These are phyloP conservation scores for Trichoderma cornu-damae DNA, from an alignment of 2,329 filamentous ascomycete species.

Conservation along the genomic window DNA sequence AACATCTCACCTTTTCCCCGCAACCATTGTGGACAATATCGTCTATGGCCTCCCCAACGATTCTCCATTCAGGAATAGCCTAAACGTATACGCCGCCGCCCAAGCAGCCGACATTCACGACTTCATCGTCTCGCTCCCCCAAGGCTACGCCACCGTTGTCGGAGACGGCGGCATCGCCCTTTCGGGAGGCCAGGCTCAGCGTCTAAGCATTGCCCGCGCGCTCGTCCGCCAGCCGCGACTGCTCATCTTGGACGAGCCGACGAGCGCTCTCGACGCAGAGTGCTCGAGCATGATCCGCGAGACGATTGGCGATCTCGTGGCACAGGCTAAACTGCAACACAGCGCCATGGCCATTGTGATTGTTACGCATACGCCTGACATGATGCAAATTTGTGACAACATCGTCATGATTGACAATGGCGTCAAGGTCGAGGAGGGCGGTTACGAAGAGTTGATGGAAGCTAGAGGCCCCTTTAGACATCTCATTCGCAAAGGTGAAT, in stretches of 20 bases:
- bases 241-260: conserved; percentile 82
- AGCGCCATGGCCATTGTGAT: conserved; percentile 64
- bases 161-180: conserved; percentile 71
- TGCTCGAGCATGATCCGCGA: conserved; percentile 59
- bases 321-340: conserved; percentile 21
- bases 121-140: conserved; percentile 66
- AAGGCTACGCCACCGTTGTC: conserved; percentile 56
- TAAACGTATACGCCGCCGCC: conserved; percentile 48
- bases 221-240: conserved; percentile 66
- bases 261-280: conserved; percentile 69
- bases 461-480: conserved; percentile 43
- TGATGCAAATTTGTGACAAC: conserved; percentile 77
- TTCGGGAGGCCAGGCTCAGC: conserved; percentile 78
- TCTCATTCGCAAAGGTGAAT: conserved; percentile 37
- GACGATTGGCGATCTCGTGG: conserved; percentile 54
- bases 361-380: conserved; percentile 75
- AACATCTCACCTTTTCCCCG: conserved; percentile 70
- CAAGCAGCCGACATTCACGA: conserved; percentile 63
- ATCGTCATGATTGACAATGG: conserved; percentile 68
- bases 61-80: conserved; percentile 44
- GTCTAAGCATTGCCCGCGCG: conserved; percentile 75
- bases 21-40: conserved; percentile 57
- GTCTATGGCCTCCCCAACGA: conserved; percentile 62
- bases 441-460: conserved; percentile 55
- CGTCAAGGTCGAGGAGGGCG: conserved; percentile 61